Evolutionary conservation across 2,329 filamentous ascomycete species (phyloP), one percentile per base, ranked within the genome.

Genomic region (Talaromyces sp.): DNA sequence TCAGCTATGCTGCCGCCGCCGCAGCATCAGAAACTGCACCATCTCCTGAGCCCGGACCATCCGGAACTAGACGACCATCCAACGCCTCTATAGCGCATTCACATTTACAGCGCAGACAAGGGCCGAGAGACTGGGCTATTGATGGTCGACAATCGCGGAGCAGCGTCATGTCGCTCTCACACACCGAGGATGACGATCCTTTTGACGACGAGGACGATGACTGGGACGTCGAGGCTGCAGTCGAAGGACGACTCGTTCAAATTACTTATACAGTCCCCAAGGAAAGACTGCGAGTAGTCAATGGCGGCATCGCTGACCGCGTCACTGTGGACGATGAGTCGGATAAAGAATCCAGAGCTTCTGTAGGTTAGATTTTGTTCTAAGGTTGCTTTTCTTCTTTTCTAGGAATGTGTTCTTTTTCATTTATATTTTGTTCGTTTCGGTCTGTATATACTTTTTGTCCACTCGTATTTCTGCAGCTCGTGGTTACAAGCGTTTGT

Each of bases 211-310:
- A 72, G 19, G 69, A 72, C 29, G 77, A 78, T 32, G 88, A 91
- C 58, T 90, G 89, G 89, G 89, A 92, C 66, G 85, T 92, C 43
- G 89, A 92, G 71, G 80, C 83, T 59, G 88, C 89, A 2, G 84
- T 88, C 1, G 87, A 91, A 75, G 83, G 83, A 61, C 77, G 88
- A 24, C 79, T 90, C 9, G 89, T 92, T 62, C 89, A 92, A 73
- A 84, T 91, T 69, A 94, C 96, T 85, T 97, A 96, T 74, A 97
- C 93, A 0, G 91, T 97, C 62, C 93, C 94, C 2, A 91, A 88
- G 72, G 89, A 93, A 74, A 85, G 86, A 66, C 76, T 97, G 64
- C 80, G 93, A 27, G 92, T 97, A n/a, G 93, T 97, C 21, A 97
- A 97, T 72, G 88, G 85, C 56, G 88, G 72, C 2, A 69, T 68